These are phyloP conservation scores for Aspergillus sp. DNA, from an alignment of 2,329 filamentous ascomycete genomes.

Conservation along the genomic window DNA sequence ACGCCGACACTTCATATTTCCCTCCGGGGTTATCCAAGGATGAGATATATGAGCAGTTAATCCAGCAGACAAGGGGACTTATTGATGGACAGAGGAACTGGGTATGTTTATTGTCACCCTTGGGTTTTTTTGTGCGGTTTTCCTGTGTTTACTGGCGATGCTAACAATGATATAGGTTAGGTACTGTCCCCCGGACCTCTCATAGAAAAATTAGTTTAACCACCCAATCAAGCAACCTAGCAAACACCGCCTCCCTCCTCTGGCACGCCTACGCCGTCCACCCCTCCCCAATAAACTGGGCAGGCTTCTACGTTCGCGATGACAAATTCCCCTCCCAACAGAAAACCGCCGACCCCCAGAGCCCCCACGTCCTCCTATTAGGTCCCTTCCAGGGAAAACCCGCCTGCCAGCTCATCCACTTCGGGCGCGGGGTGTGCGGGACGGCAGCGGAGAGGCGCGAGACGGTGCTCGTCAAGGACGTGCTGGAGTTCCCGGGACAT, in stretches of 20 bases:
- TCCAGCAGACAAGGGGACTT: constrained; percentile 32
- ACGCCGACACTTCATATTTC: constrained; percentile 43
- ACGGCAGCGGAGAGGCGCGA: constrained; percentile 33
- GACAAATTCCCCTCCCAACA: constrained; percentile 31
- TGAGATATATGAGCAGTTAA: constrained; percentile 36
- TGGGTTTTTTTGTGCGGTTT: neutral
- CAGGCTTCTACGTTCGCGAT: constrained; percentile 40
- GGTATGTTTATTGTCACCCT: constrained; percentile 21
- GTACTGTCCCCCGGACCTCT: constrained; percentile 9
- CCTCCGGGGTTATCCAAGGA: constrained; percentile 29
- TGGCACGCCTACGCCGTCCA: constrained; percentile 42
- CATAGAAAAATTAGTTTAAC: neutral
- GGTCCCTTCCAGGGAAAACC: constrained; percentile 44
- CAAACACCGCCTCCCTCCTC: constrained; percentile 42
- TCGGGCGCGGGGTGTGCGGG: constrained; percentile 42
- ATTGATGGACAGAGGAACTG: constrained; percentile 39
- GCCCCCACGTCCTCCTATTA: constrained; percentile 26
- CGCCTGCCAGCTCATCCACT: constrained; percentile 41
- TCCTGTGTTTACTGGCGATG: neutral
- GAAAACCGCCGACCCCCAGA: no score
- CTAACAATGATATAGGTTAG: constrained; percentile 18
- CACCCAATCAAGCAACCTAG: constrained; percentile 30
- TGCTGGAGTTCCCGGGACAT: constrained; percentile 39
- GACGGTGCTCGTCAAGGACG: constrained; percentile 38
- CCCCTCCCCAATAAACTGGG: constrained; percentile 41